Percentiles rank a stretch among this genome's conserved stretches.
phyloP scores from a whole-genome alignment of 305 asterid species.

The Nicotiana rustica region DNA sequence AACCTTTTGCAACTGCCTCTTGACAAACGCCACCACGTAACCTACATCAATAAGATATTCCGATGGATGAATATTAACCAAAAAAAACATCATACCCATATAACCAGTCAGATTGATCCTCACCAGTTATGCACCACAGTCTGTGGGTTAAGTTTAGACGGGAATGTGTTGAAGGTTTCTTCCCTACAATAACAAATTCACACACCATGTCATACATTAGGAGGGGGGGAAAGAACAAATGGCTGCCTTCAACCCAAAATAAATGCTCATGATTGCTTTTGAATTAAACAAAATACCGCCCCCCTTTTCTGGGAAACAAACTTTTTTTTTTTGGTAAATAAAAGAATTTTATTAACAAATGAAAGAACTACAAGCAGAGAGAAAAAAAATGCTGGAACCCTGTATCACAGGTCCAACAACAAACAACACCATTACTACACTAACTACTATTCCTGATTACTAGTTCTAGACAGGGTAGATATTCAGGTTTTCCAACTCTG shows the following conservation, averaged over 20 bases:
- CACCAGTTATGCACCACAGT: constrained; percentile 95
- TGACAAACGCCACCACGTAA: constrained; percentile 85
- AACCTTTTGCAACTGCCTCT: constrained; percentile 84
- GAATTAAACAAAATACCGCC: background rate
- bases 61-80: constrained; percentile 24
- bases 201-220: constrained; percentile 37
- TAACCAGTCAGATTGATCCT: constrained; percentile 42
- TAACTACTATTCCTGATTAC: too few species aligned
- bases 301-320: background rate
- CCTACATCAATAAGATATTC: constrained; percentile 53
- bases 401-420: too few species aligned
- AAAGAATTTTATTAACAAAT: too few species aligned
- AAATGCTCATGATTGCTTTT: background rate
- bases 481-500: too few species aligned
- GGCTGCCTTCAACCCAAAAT: background rate
- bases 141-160: constrained; percentile 68
- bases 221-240: background rate
- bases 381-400: too few species aligned
- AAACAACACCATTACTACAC: too few species aligned
- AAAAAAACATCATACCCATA: constrained; percentile 26
- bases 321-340: too few species aligned
- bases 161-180: constrained; percentile 86
- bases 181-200: constrained; percentile 65
- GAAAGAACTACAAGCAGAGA: too few species aligned
- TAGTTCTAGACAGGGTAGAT: too few species aligned